Percentiles rank a stretch among this genome's conserved stretches.
Conservation (phyloP, 169 alveolate genomes). For the Cryptosporidium sp. region DNA sequence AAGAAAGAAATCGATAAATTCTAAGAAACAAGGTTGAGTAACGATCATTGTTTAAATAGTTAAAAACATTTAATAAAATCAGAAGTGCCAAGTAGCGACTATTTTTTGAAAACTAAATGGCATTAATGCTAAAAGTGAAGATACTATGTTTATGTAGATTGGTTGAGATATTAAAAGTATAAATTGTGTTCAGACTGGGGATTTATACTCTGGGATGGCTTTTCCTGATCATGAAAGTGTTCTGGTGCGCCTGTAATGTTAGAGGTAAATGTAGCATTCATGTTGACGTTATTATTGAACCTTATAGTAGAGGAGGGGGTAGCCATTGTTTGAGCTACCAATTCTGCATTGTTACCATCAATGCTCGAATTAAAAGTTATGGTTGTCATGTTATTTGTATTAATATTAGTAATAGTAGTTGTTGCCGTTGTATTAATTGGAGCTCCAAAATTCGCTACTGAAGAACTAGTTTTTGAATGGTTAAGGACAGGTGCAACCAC, state of each 20-base stretch:
- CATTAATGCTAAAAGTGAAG: background rate
- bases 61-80: no score
- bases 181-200: background rate
- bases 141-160: background rate
- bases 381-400: background rate
- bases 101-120: background rate
- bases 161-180: background rate
- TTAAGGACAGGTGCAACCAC: background rate
- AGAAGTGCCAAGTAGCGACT: background rate
- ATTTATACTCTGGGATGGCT: background rate
- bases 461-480: background rate
- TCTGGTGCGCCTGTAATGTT: background rate
- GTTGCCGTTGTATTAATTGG: background rate
- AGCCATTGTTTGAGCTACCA: background rate
- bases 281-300: background rate
- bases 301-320: background rate
- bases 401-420: background rate
- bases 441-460: background rate
- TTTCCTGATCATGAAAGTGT: background rate
- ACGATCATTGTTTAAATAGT: no score
- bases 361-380: background rate
- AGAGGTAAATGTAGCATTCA: background rate
- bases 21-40: background rate
- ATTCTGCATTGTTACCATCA: background rate
- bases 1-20: no score